These are phyloP conservation scores for Backusella parvicylindrica DNA, from an alignment of 192 early-diverging fungal species.

Conservation along the genomic window DNA sequence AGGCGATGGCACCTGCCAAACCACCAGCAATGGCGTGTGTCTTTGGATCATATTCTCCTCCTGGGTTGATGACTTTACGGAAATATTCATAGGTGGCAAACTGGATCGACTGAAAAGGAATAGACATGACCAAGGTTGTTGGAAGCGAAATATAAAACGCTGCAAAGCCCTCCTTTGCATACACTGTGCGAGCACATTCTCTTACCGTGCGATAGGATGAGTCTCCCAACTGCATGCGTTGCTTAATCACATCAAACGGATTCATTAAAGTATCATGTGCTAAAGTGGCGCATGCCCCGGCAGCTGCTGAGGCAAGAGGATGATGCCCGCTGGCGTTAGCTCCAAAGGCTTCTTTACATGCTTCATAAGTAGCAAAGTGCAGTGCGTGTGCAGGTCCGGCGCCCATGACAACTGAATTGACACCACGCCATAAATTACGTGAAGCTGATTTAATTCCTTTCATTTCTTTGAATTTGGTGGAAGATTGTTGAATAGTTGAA, in stretches of 20 bases:
- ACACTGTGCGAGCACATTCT: constrained; percentile 67
- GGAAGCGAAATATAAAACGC: constrained; percentile 95
- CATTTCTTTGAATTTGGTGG: neutral
- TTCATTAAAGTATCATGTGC: constrained; percentile 89
- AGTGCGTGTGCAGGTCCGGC: constrained; percentile 94
- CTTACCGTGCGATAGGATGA: constrained; percentile 64
- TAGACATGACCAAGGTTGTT: constrained; percentile 89
- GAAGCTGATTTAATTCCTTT: constrained; percentile 11
- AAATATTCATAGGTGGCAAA: constrained; percentile 91
- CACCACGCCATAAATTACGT: constrained; percentile 84
- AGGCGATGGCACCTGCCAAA: constrained; percentile 84
- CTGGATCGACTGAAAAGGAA: constrained; percentile 93
- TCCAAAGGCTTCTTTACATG: constrained; percentile 76
- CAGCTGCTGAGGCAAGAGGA: constrained; percentile 64
- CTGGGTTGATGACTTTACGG: constrained; percentile 78
- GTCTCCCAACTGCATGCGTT: constrained; percentile 88
- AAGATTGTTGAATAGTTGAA: neutral
- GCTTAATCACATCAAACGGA: constrained; percentile 97
- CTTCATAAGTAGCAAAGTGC: constrained; percentile 92
- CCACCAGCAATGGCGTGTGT: constrained; percentile 85
- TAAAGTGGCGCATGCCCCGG: constrained; percentile 86
- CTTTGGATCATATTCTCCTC: constrained; percentile 76
- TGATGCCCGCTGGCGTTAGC: constrained; percentile 53
- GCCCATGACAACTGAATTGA: constrained; percentile 88
- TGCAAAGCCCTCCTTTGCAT: constrained; percentile 69